Base-by-base conservation (phyloP, 2,329 filamentous ascomycete species). In the Paecilomyces dactylethromorphus region DNA sequence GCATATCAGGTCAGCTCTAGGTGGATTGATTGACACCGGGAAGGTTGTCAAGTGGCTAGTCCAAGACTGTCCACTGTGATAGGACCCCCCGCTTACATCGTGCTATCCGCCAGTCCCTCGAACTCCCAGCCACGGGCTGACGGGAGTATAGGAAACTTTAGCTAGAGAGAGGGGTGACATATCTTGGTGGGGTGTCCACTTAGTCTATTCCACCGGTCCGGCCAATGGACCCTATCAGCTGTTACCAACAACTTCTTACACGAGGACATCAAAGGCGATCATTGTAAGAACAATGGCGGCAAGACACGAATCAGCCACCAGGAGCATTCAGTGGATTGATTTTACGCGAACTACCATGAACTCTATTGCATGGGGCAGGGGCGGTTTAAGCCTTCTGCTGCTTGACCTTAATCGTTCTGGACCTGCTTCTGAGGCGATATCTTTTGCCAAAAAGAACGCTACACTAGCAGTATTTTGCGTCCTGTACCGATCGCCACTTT, bases 281-380 rank as follows among this genome's bases (percentile, higher is more conserved):
- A 52, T 52, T 29, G 50, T 52, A 52, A 13, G 21, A 52, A 52
- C 22, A 21, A 7, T 24, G 50, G 50, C 50, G 39, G 39, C 50
- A 24, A 52, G 50, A 24, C 21, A 52, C 21, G 50, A 52, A 52
- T 52, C 50, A 52, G 22, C 22, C 50, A 52, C 50, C 26, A n/a
- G 26, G 22, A 52, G 22, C 52, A 50, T 39, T 58, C 58, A 58
- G 58, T 56, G 59, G 64, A 62, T 65, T 63, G 62, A 61, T 65
- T 66, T 59, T 56, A 35, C 39, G 56, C 51, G 55, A 55, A 54
- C 55, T 24, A n/a, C 57, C 26, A 49, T 58, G 59, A 54, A 60
- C 55, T 18, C 50, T 52, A 52, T 24, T 52, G 6, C 50, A 52
- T 54, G 53, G 56, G 45, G 24, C 26, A 24, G 58, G 22, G 54